Evolutionary conservation across 148 eudicot species (phyloP), one percentile per base, ranked within the genome.

Genomic region (Chenopodium berlandieri): DNA sequence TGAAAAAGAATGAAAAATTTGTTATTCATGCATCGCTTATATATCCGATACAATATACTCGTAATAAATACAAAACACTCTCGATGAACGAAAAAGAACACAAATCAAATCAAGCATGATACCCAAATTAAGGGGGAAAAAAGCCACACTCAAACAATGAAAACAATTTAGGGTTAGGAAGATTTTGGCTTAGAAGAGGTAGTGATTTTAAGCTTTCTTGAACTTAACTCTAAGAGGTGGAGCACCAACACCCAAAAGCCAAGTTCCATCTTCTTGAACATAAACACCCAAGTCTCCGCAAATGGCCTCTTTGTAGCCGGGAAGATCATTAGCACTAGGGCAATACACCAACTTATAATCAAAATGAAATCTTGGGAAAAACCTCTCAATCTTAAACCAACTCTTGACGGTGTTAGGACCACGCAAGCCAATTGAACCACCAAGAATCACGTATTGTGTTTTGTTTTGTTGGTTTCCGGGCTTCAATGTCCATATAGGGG

Each of bases 331-430:
- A 5, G 44, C 77, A 46, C 82, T 14, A 2, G 92, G 92, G 31
- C 91, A 90, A 50, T 62, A 87, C 19, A 85, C 84, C 12, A 90
- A 82, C 86, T 90, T 90, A 71, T 90, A 90, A 58, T 85, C 83
- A 75, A n/a, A 23, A 34, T 62, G 27, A 9, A 37, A 12, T 56
- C 67, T 65, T 13, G 62, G 62, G 62, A 56, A 56, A 56, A 56
- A 56, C 62, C 62, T 86, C 48, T 87, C 88, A 2, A 89, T 83
- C 82, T 82, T 86, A 48, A 89, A 89, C 90, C 87, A 87, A 30
- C 79, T 86, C 56, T 83, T 77, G 68, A 85, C 70, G 1, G 84
- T 85, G 9, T 76, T 70, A 7, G 23, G 48, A 34, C 73, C 81
- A 62, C 23, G 50, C 4, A 76, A 75, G n/a, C 87, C 87, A 25